Evolutionary conservation across 371 early-diverging fungal genomes (phyloP).

Genomic region (Circinella umbellata): DNA sequence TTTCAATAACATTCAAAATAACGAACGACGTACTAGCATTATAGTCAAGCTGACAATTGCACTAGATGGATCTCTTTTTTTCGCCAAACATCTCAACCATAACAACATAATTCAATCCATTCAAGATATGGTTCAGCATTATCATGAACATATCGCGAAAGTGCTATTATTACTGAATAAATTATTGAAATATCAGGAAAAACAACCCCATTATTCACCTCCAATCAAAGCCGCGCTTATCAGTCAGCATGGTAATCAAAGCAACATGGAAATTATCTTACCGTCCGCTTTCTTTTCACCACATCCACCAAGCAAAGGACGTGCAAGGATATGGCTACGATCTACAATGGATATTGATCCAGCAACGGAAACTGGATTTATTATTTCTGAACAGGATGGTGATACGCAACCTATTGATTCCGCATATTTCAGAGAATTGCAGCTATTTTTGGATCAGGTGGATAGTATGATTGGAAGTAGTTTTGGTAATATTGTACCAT

Average conservation of each 20-base stretch:
- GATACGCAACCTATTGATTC: slow-evolving; percentile 12
- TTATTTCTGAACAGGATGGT: slow-evolving; percentile 11
- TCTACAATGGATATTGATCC: slow-evolving; percentile 20
- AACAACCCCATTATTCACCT: not conserved
- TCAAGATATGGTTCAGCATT: slow-evolving; percentile 1
- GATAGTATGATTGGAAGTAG: slow-evolving; percentile 26
- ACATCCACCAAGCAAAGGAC: slow-evolving; percentile 11
- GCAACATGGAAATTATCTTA: not conserved
- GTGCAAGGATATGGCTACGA: slow-evolving; percentile 17
- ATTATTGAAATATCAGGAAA: not conserved
- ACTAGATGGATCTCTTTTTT: not conserved
- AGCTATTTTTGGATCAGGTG: slow-evolving; percentile 28
- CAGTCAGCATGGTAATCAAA: not conserved
- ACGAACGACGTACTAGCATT: not conserved
- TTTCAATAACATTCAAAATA: not conserved
- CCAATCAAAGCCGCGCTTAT: not conserved
- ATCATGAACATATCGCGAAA: slow-evolving; percentile 6
- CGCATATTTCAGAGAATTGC: slow-evolving; percentile 28
- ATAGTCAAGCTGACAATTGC: not conserved
- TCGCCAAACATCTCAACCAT: not conserved
- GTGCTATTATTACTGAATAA: not conserved
- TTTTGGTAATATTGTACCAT: slow-evolving; percentile 9
- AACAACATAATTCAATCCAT: slow-evolving; percentile 3
- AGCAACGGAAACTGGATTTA: slow-evolving; percentile 18
- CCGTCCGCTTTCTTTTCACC: slow-evolving; percentile 6